phyloP scores from a whole-genome alignment of 106 monocot genomes.

The Platanthera guangdongensis region DNA sequence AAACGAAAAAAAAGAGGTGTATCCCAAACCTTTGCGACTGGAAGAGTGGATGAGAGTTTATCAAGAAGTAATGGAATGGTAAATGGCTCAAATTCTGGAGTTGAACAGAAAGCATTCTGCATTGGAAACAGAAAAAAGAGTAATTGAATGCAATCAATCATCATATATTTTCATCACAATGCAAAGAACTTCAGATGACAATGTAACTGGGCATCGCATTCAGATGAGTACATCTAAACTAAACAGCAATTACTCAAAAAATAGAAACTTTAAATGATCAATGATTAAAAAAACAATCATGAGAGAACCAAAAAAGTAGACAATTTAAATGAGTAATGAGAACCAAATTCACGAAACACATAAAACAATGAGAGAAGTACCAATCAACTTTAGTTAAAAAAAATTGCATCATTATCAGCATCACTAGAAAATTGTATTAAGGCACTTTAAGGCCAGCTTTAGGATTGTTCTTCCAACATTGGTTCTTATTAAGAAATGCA shows the following conservation, averaged over 20 bases:
- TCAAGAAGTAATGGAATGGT: slow-evolving; percentile 82
- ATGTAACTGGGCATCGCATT: too few relatives aligned
- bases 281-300: too few relatives aligned
- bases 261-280: too few relatives aligned
- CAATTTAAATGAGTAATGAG: too few relatives aligned
- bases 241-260: too few relatives aligned
- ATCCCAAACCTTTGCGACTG: slow-evolving; percentile 72
- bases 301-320: too few relatives aligned
- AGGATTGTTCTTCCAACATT: not conserved
- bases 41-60: slow-evolving; percentile 87
- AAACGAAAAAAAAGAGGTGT: slow-evolving; percentile 3
- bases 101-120: slow-evolving; percentile 73
- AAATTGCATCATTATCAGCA: not conserved
- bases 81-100: slow-evolving; percentile 79
- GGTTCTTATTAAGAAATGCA: not conserved
- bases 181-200: not conserved
- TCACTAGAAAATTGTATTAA: not conserved
- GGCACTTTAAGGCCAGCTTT: not conserved
- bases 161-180: not conserved
- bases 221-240: too few relatives aligned
- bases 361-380: not conserved
- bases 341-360: too few relatives aligned
- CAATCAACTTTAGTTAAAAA: not conserved
- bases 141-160: slow-evolving; percentile 7
- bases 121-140: slow-evolving; percentile 4